A percentile compares a stretch with the other conserved stretches of the same genome.
phyloP scores from a whole-genome alignment of 1,284 basidiomycete genomes.

The Moesziomyces aphidis region DNA sequence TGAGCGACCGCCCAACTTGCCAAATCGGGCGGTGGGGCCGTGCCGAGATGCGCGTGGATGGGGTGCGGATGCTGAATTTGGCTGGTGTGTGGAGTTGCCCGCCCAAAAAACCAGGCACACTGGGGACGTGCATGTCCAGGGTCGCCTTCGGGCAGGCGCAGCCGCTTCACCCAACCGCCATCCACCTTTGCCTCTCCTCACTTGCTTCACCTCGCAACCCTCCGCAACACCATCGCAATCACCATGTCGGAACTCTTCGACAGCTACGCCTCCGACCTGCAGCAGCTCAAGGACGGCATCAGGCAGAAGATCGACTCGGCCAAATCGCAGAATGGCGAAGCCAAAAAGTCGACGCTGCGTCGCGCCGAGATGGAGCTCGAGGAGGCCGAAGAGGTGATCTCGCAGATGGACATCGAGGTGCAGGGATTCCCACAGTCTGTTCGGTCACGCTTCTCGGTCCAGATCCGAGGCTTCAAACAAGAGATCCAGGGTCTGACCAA shows the following conservation, averaged over 20 bases:
- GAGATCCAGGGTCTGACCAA: constrained; percentile 55
- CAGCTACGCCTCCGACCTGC: constrained; percentile 64
- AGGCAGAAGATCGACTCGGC: constrained; percentile 46
- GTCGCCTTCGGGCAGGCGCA: background rate
- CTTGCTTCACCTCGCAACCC: background rate
- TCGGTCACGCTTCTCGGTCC: constrained; percentile 51
- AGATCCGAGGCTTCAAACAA: constrained; percentile 54
- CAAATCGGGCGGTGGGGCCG: background rate
- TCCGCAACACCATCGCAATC: background rate
- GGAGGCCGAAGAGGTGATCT: constrained; percentile 93
- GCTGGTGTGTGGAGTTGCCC: background rate
- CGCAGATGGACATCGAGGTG: constrained; percentile 99
- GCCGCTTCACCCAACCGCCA: background rate
- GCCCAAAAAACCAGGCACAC: background rate
- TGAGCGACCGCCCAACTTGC: background rate
- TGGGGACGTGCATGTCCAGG: constrained; percentile 3
- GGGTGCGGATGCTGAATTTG: background rate
- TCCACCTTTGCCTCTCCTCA: background rate
- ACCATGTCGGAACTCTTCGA: constrained; percentile 67
- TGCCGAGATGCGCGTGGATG: background rate
- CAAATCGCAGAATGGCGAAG: constrained; percentile 71
- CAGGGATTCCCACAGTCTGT: constrained; percentile 84
- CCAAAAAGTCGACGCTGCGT: constrained; percentile 83
- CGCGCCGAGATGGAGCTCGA: constrained; percentile 94
- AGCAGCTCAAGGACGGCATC: constrained; percentile 57